Evolutionary conservation across 75 land plant genomes (phyloP).

Genomic region (Pinus taeda): DNA sequence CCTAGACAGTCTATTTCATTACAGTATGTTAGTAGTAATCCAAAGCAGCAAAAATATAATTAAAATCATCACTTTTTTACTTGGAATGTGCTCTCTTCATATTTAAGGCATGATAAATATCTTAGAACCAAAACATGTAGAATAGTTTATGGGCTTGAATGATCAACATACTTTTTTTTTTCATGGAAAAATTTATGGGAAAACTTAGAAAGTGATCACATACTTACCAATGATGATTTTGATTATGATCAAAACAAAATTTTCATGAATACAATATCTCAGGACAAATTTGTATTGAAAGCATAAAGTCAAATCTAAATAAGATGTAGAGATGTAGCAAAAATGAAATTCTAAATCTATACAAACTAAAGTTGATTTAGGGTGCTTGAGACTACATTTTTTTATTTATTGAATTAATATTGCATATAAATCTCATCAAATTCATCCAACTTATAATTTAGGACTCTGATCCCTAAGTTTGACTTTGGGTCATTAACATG

Average conservation of each 20-base stretch:
- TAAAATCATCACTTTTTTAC: neutral
- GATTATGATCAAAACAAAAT: constrained; percentile 12
- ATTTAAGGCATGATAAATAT: neutral
- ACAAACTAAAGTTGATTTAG: neutral
- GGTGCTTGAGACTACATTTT: neutral
- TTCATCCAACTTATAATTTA: neutral
- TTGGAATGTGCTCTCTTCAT: neutral
- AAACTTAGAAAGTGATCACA: neutral
- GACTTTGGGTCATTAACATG: too few relatives aligned
- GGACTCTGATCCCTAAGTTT: too few relatives aligned
- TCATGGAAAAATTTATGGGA: too few relatives aligned
- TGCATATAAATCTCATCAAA: neutral
- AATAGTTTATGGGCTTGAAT: neutral
- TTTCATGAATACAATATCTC: constrained; percentile 11
- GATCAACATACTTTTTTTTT: neutral
- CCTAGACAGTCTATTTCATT: neutral
- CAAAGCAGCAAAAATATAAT: neutral
- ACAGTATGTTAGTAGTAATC: neutral
- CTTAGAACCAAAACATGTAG: neutral
- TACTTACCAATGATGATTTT: constrained; percentile 28
- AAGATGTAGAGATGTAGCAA: too few relatives aligned
- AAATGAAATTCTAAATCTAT: neutral
- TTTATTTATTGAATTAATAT: neutral
- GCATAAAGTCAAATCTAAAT: neutral
- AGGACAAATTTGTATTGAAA: neutral